Base-by-base conservation (phyloP, 495 filamentous ascomycete species). In the Podospora tetraspora region DNA sequence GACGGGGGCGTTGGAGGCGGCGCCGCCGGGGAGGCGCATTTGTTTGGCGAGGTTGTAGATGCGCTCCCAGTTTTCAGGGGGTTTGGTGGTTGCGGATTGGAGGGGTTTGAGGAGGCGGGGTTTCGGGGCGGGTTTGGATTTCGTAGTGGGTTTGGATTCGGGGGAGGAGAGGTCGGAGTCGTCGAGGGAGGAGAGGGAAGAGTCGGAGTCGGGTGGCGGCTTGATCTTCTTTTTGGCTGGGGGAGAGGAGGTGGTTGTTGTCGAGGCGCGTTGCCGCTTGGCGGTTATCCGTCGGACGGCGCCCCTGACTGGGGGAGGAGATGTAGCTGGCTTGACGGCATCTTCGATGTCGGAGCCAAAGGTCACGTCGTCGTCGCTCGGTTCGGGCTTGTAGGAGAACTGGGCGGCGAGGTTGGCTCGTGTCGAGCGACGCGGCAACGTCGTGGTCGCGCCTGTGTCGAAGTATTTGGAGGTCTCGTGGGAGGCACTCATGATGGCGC, bases 61-160 rank as follows among this genome's bases (percentile, higher is more conserved):
- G 27, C 88, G 84, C 65, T 93, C 89, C 95, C 95, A 99, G 74
- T 92, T 86, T 0, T 87, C 84, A 0, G 95, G 96, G 3, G 95
- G 86, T 60, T 86, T 60, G 57, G 91, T 78, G 29, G 79, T 83
- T 3, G 84, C 70, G 24, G 79, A 27, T 87, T 90, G 4, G 81
- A 81, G 62, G 84, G 80, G 81, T 69, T 84, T 88, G 59, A 90
- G 86, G 2, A 90, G 81, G 84, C 57, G 75, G 66, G 7, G 74
- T 61, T 34, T 74, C 74, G 12, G 71, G 13, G 64, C 19, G 59
- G 66, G 79, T 79, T 72, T 69, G 12, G 73, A 72, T 9, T 7
- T 78, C 13, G 6, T 57, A 23, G 29, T 71, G 24, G 25, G 62
- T 21, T 70, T 59, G 59, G 56, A 37, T 21, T 70, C 69, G 23